Base-by-base conservation (phyloP, 2,329 filamentous ascomycete species). In the Phaeoacremonium minimum region DNA sequence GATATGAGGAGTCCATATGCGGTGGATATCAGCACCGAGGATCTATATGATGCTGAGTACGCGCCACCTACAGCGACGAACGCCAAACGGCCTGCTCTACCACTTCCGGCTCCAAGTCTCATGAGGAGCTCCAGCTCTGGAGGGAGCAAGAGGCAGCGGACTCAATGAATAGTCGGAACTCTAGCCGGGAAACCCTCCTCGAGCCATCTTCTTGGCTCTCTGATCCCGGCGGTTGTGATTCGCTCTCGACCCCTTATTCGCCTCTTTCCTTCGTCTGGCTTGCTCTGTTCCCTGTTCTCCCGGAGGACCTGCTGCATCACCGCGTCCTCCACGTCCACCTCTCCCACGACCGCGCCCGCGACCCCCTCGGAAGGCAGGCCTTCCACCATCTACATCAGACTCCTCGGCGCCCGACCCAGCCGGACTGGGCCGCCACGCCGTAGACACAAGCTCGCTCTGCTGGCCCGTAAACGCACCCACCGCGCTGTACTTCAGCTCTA, bases 171-270 rank as follows among this genome's bases (percentile, higher is more conserved):
- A n/a, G n/a, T 29, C 20, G 19, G 19, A 28, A 18, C 22, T 16
- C 35, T 19, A 43, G 20, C 49, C 55, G 7, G 55, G 46, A 42
- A 67, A 61, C 5, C 69, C 69, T 7, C 68, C 73, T 17, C 77
- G 68, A 12, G 74, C 75, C 76, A 83, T 80, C 62, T 85, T 85
- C 52, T 61, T 78, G 11, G 79, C 77, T 22, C 77, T 66, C 41
- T 74, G 74, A 53, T 94, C 85, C 33, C 88, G 75, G 17, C 90
- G 77, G 58, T 88, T 93, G 56, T 95, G 89, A 55, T 95, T 95
- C 19, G 87, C 89, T 42, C 84, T 71, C 15, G 84, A 86, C 4
- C 82, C 74, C 58, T 95, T 95, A 48, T 81, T 85, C 17, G 85
- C 80, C 54, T 95, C 90, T 56, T 95, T 95, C 44, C 76, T 74